Conservation (phyloP, 1,284 basidiomycete species). For the Trichosporon inkin region DNA sequence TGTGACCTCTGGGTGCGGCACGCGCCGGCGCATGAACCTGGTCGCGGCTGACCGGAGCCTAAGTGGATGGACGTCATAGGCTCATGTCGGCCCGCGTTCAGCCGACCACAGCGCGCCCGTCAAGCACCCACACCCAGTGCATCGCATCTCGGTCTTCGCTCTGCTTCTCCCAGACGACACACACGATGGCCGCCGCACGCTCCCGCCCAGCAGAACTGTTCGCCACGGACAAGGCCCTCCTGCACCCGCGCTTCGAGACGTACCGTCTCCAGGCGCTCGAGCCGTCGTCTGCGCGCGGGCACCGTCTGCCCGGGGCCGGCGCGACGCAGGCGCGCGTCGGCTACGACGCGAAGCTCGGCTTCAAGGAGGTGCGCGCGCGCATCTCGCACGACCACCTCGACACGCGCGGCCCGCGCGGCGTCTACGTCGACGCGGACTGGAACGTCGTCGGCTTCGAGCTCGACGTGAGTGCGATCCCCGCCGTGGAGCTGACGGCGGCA, state of each 20-base stretch:
- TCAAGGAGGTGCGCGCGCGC: conserved; percentile 68
- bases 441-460: conserved; percentile 62
- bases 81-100: neutral
- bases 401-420: conserved; percentile 52
- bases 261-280: conserved; percentile 42
- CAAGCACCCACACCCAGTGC: neutral
- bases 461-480: conserved; percentile 35
- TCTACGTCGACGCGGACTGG: conserved; percentile 69
- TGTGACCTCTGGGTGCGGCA: neutral
- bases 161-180: neutral
- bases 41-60: neutral
- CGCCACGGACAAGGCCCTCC: conserved; percentile 27
- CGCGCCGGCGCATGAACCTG: neutral
- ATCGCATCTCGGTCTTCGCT: neutral
- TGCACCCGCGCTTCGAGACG: conserved; percentile 46
- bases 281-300: conserved; percentile 23
- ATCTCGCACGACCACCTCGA: conserved; percentile 80
- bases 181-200: neutral
- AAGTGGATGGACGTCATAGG: conserved; percentile 2
- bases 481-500: conserved; percentile 36
- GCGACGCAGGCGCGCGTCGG: conserved; percentile 42
- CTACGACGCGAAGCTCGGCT: conserved; percentile 33
- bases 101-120: too few species aligned
- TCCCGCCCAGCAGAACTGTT: conserved; percentile 30
- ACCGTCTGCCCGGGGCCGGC: conserved; percentile 32